Base-by-base conservation (phyloP, 441 rosid species). In the Populus hybrid region DNA sequence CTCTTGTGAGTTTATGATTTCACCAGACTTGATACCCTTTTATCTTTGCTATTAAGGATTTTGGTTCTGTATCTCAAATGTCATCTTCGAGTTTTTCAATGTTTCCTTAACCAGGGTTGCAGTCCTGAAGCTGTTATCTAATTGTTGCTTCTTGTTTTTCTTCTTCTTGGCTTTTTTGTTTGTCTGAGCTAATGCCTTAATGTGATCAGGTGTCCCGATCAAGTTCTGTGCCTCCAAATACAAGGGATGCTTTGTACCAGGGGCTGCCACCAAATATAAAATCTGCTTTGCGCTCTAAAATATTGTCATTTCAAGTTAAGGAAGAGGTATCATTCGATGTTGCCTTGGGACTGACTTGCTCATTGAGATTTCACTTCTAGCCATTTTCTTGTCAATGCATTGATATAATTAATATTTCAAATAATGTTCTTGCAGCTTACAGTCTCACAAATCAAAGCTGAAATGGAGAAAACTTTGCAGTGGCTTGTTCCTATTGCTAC, bases 401-500 rank as follows among this genome's bases (percentile, higher is more conserved):
- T 28, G n/a, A 4, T 36, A n/a, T 78, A 18, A 32, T 64, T 67
- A 18, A 32, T 10, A 36, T 69, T 64, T 67, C 66, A 75, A 75
- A 61, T 65, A 61, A 46, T 79, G 30, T 71, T 77, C 70, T 66
- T 86, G 84, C 91, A 97, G 99, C 91, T 92, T 38, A 86, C 94
- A 24, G 87, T 93, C 68, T 70, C 87, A 30, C 95, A 93, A 81
- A 97, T 97, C 77, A 97, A 92, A 87, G 93, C 89, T 9, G 95
- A 97, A 88, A 97, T 97, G 97, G 99, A 93, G 86, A 88, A 89
- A 82, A 93, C 97, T 30, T 83, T 93, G 81, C 94, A 89, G 80
- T 93, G 97, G 99, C 95, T 97, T 72, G 98, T 94, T 82, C 99
- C 97, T 30, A 88, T 97, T 79, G 97, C 99, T 70, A 84, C 90